Evolutionary conservation across 1,284 basidiomycete species (phyloP), one percentile per base, ranked within the genome.

Genomic region (Tilletia setariae): DNA sequence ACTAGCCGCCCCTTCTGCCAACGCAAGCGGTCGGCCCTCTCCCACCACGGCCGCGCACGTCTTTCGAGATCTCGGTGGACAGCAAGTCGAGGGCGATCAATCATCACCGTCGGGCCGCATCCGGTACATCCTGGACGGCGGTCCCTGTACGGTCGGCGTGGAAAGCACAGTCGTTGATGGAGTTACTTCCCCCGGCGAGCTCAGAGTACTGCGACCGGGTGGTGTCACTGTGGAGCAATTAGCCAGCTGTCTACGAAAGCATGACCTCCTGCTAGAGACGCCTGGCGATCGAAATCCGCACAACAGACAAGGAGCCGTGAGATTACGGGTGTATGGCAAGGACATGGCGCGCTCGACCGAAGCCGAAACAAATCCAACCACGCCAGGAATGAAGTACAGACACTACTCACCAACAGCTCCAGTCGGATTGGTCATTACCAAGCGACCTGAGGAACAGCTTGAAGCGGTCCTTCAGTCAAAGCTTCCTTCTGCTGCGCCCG

Each of bases 381-480:
- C 96, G 0, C 96, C 96, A 0, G 96, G 96, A n/a, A 97, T 98
- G 94, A 99, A 99, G 84, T 99, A 99, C 83, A 88, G 91, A 65
- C 96, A 99, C 84, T 99, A 99, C 82, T 91, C 94, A 30, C 95
- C 95, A 1, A 85, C 76, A 0, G 79, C 80, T 1, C 68, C 72
- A 4, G 80, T 82, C 0, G 65, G 79, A 0, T 69, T 80, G 64
- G 67, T 77, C 46, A 65, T 53, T 23, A 28, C 21, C 51, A 53
- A 21, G 13, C 51, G 51, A 25, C 51, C 1, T 21, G 40, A 63
- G 11, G n/a, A 25, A 49, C 47, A 7, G 2, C 13, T 56, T 21
- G 40, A 42, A 28, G 28, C 2, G 23, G 23, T 53, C 6, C n/a
- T 25, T 7, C 19, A 23, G 23, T 32, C 51, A 2, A n/a, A 28